Evolutionary conservation across 495 filamentous ascomycete species (phyloP).

Genomic region (Glutinoglossum americanum): DNA sequence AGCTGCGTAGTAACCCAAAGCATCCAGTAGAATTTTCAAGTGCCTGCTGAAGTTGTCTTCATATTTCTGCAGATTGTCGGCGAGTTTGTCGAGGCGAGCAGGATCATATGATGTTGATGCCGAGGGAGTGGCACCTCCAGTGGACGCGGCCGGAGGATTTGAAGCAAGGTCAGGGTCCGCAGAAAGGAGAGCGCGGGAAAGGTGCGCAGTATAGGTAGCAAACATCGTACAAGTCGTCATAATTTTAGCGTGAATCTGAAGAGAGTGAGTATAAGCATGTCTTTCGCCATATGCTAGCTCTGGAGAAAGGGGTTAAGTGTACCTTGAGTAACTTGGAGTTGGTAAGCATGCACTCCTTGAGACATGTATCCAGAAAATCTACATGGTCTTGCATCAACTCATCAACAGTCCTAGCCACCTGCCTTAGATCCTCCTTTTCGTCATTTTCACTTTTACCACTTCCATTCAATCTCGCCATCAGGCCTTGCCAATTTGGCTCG

Average conservation of each 20-base stretch:
- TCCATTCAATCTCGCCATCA: constrained; percentile 67
- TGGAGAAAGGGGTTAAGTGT: constrained; percentile 11
- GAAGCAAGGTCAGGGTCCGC: constrained; percentile 39
- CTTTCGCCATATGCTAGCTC: not conserved
- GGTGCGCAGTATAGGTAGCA: constrained; percentile 59
- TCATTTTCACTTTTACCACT: constrained; percentile 25
- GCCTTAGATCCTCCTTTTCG: constrained; percentile 15
- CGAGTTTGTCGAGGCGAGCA: constrained; percentile 48
- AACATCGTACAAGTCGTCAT: constrained; percentile 86
- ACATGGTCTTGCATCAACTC: constrained; percentile 99
- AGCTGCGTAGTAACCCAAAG: constrained; percentile 86
- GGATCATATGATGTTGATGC: constrained; percentile 28
- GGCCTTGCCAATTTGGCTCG: constrained; percentile 84
- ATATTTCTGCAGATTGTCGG: constrained; percentile 67
- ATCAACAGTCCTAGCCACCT: constrained; percentile 52
- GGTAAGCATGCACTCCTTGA: constrained; percentile 98
- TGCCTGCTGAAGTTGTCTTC: constrained; percentile 82
- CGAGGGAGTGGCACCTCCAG: constrained; percentile 8
- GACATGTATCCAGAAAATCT: constrained; percentile 88
- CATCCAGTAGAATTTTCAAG: constrained; percentile 77
- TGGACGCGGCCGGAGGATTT: constrained; percentile 13
- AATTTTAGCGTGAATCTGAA: constrained; percentile 83
- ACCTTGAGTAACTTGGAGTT: constrained; percentile 85
- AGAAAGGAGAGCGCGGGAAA: constrained; percentile 57
- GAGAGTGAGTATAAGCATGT: not conserved